A percentile compares a stretch with the other conserved stretches of the same genome.
These are phyloP conservation scores for Russula olivacea DNA, from an alignment of 768 basidiomycete species.

Conservation along the genomic window DNA sequence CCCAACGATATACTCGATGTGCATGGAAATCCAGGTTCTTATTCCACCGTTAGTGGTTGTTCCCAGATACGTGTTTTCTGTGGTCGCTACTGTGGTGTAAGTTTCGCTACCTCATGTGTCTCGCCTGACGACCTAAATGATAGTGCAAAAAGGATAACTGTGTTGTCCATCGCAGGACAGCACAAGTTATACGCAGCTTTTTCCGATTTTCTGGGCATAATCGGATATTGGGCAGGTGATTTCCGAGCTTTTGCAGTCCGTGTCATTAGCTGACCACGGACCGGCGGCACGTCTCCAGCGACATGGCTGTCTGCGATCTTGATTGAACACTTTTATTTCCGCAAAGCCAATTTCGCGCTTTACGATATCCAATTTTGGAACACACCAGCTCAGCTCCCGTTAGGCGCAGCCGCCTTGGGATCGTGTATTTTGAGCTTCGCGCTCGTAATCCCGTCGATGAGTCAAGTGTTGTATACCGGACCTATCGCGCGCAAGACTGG, in stretches of 20 bases:
- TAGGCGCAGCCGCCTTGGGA: conserved; percentile 54
- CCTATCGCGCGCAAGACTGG: conserved; percentile 51
- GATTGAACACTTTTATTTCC: conserved; percentile 63
- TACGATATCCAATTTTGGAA: conserved; percentile 56
- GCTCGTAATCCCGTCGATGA: conserved; percentile 60
- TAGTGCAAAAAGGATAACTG: conserved; percentile 44
- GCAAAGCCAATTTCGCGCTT: conserved; percentile 40
- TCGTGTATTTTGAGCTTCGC: conserved; percentile 48
- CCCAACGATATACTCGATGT: conserved; percentile 75
- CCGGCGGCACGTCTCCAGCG: conserved; percentile 38
- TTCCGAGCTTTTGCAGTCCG: background rate
- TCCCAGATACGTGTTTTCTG: conserved; percentile 64
- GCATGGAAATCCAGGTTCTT: conserved; percentile 66
- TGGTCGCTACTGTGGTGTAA: conserved; percentile 62
- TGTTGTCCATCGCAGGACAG: conserved; percentile 61
- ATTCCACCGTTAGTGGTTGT: conserved; percentile 51
- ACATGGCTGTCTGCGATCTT: conserved; percentile 54
- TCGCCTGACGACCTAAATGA: background rate
- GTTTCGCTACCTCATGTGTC: conserved; percentile 27
- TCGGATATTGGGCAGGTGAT: conserved; percentile 38
- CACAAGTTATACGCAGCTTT: conserved; percentile 59
- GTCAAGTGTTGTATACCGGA: conserved; percentile 64
- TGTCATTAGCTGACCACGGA: conserved; percentile 51
- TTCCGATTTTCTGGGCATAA: conserved; percentile 61
- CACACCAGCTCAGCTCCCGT: conserved; percentile 46